Conservation (phyloP, 495 filamentous ascomycete species). For the Neurospora sp. region DNA sequence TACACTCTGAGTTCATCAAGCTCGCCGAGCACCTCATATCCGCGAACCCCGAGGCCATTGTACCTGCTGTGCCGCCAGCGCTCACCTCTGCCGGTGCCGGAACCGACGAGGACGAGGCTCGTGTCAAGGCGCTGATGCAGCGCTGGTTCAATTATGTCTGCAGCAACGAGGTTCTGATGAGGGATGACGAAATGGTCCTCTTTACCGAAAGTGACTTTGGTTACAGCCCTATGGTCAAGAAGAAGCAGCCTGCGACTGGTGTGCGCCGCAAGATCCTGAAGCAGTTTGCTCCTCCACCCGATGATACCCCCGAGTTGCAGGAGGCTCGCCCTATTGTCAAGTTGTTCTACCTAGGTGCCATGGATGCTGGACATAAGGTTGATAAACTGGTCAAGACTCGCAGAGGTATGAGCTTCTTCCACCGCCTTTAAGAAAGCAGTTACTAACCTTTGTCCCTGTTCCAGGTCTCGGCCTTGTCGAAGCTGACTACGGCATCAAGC, state of each 20-base stretch:
- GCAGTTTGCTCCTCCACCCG: slow-evolving; percentile 95
- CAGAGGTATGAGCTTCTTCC: slow-evolving; percentile 51
- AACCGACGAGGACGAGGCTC: slow-evolving; percentile 89
- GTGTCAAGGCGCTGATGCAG: slow-evolving; percentile 83
- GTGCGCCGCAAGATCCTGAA: slow-evolving; percentile 91
- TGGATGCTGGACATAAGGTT: slow-evolving; percentile 93
- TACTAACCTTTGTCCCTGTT: neutral
- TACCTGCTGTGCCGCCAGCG: slow-evolving; percentile 88
- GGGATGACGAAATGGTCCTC: slow-evolving; percentile 91
- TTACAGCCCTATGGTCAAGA: slow-evolving; percentile 88
- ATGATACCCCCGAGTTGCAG: slow-evolving; percentile 92
- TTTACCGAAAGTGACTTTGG: slow-evolving; percentile 98
- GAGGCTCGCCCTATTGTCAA: slow-evolving; percentile 86
- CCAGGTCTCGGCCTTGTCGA: slow-evolving; percentile 85
- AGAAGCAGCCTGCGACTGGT: slow-evolving; percentile 95
- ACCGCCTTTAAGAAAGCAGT: neutral
- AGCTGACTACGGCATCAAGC: slow-evolving; percentile 83
- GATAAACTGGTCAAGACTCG: slow-evolving; percentile 87
- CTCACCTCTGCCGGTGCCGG: slow-evolving; percentile 89
- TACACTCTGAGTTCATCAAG: slow-evolving; percentile 92
- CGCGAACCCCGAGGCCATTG: slow-evolving; percentile 92
- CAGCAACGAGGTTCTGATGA: slow-evolving; percentile 81
- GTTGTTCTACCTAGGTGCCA: slow-evolving; percentile 86
- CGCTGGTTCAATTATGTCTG: slow-evolving; percentile 92
- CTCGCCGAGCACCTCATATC: slow-evolving; percentile 90